Percentiles rank a stretch among this genome's conserved stretches.
These are phyloP conservation scores for Hanseniaspora pseudoguilliermondii DNA, from an alignment of 805 yeast species.

Conservation along the genomic window DNA sequence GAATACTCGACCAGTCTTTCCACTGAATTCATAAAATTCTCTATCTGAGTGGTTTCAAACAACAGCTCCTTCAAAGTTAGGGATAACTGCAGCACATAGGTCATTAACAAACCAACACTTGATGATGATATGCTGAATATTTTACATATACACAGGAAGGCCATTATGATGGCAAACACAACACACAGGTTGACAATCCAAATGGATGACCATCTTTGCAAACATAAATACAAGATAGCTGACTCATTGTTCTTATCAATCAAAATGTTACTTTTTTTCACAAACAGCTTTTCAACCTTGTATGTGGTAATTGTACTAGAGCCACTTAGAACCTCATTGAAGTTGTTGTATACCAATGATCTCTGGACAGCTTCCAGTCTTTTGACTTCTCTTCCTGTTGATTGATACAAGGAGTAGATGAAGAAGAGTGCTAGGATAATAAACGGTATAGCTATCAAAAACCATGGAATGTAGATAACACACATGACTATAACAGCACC, in stretches of 20 bases:
- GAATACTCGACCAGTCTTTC: slow-evolving; percentile 57
- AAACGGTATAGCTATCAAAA: slow-evolving; percentile 57
- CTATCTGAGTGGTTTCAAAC: slow-evolving; percentile 43
- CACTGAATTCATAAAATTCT: slow-evolving; percentile 47
- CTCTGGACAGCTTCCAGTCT: slow-evolving; percentile 41
- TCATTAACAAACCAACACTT: slow-evolving; percentile 49
- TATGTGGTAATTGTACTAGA: slow-evolving; percentile 38
- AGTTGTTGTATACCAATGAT: slow-evolving; percentile 39
- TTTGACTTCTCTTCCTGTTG: slow-evolving; percentile 40
- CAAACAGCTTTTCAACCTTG: slow-evolving; percentile 28
- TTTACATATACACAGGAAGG: slow-evolving; percentile 46
- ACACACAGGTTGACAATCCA: slow-evolving; percentile 37
- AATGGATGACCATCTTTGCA: slow-evolving; percentile 42
- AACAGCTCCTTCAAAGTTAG: slow-evolving; percentile 42
- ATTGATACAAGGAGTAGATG: slow-evolving; percentile 35
- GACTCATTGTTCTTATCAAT: slow-evolving; percentile 46
- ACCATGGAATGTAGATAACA: slow-evolving; percentile 65
- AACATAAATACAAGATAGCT: slow-evolving; percentile 37
- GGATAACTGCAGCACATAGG: slow-evolving; percentile 47
- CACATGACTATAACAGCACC: slow-evolving; percentile 56
- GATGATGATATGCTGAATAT: slow-evolving; percentile 46
- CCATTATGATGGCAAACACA: slow-evolving; percentile 38
- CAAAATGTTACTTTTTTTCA: slow-evolving; percentile 33
- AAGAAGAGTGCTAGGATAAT: slow-evolving; percentile 34
- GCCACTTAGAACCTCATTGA: slow-evolving; percentile 39